A percentile compares a stretch with the other conserved stretches of the same genome.
Evolutionary conservation across 768 basidiomycete species (phyloP).

Genomic region (Termitomyces sp.): DNA sequence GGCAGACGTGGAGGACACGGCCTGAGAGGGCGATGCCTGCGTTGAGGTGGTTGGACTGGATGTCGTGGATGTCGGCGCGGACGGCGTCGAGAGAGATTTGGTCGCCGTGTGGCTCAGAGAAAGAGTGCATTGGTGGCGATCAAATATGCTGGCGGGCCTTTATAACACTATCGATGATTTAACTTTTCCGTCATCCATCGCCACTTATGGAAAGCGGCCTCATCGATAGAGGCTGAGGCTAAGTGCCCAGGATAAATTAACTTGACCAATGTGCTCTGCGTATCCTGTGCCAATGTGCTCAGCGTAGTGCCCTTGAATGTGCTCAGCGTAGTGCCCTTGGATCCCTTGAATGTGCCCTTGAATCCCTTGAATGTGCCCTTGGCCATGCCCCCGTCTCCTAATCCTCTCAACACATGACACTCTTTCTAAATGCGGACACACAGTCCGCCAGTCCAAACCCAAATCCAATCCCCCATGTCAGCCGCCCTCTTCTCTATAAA

Average conservation of each 20-base stretch:
- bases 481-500: background rate
- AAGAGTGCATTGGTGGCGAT: slow-evolving; percentile 54
- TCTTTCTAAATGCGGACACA: background rate
- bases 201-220: slow-evolving; percentile 8
- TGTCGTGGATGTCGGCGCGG: slow-evolving; percentile 59
- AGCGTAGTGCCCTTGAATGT: too few species aligned
- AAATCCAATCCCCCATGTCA: background rate
- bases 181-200: slow-evolving; percentile 7
- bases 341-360: too few species aligned
- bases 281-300: too few species aligned
- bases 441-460: background rate
- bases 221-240: too few species aligned
- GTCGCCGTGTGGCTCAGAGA: slow-evolving; percentile 62
- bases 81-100: slow-evolving; percentile 69
- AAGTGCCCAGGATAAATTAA: too few species aligned
- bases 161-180: slow-evolving; percentile 8
- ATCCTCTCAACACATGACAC: background rate
- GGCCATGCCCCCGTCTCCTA: too few species aligned
- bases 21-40: slow-evolving; percentile 58
- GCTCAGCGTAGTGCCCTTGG: too few species aligned
- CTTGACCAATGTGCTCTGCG: too few species aligned
- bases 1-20: slow-evolving; percentile 87
- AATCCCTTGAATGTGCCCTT: too few species aligned
- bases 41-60: slow-evolving; percentile 67
- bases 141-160: background rate